Conservation (phyloP, 495 filamentous ascomycete species). For the Xylaria longipes region DNA sequence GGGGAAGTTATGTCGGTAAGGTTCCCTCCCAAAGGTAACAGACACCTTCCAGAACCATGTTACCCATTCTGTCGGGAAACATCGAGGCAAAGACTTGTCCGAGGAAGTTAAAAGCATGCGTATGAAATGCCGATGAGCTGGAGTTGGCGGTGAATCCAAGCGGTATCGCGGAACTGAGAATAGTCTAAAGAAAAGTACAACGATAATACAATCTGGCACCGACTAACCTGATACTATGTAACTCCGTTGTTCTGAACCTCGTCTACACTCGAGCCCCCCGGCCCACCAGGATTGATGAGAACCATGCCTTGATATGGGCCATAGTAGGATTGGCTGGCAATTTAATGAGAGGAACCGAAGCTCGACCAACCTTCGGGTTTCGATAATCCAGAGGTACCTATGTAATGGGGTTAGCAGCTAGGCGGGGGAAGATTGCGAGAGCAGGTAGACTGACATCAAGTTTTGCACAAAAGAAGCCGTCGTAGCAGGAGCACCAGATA, state of each 20-base stretch:
- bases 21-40: conserved; percentile 34
- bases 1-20: conserved; percentile 32
- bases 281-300: conserved; percentile 49
- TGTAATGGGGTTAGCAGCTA: background rate
- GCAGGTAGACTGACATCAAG: conserved; percentile 19
- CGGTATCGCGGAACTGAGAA: background rate
- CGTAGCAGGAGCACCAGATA: conserved; percentile 23
- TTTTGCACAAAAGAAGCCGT: conserved; percentile 26
- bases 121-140: background rate
- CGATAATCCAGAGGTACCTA: conserved; percentile 29
- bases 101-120: conserved; percentile 40
- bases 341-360: conserved; percentile 17
- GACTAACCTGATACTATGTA: conserved; percentile 12
- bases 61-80: conserved; percentile 42
- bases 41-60: conserved; percentile 42
- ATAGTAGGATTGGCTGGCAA: conserved; percentile 37
- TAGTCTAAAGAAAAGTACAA: background rate
- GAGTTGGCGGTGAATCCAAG: background rate
- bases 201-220: conserved; percentile 17
- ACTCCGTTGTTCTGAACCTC: conserved; percentile 18
- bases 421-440: background rate
- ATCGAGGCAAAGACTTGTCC: conserved; percentile 52
- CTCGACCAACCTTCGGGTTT: conserved; percentile 21
- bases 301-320: conserved; percentile 37
- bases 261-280: conserved; percentile 43